Conservation (phyloP, 768 basidiomycete genomes). For the Amanita molliuscula region DNA sequence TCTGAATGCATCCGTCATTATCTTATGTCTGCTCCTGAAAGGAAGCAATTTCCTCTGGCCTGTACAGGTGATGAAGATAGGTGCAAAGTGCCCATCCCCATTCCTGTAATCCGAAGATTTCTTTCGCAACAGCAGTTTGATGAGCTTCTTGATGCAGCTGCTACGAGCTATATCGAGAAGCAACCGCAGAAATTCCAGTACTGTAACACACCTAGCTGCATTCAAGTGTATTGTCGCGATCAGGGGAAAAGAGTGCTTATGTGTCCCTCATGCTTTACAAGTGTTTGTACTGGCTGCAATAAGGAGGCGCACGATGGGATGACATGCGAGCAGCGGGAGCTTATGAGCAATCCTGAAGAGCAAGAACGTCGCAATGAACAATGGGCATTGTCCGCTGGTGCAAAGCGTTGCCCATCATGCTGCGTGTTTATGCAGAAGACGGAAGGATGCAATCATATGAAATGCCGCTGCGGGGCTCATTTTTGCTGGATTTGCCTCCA, state of each 20-base stretch:
- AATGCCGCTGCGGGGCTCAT: conserved; percentile 39
- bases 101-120: conserved; percentile 24
- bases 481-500: conserved; percentile 47
- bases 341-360: conserved; percentile 24
- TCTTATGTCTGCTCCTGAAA: not conserved
- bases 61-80: conserved; percentile 3
- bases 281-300: conserved; percentile 39
- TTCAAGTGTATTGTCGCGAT: conserved; percentile 30
- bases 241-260: conserved; percentile 18
- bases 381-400: conserved; percentile 28
- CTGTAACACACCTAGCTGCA: conserved; percentile 48
- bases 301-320: conserved; percentile 41
- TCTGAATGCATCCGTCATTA: conserved; percentile 2
- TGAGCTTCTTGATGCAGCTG: conserved; percentile 32
- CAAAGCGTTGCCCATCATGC: conserved; percentile 40
- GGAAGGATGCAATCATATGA: conserved; percentile 48
- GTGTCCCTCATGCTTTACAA: conserved; percentile 43
- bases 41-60: conserved; percentile 4
- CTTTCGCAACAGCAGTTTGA: conserved; percentile 31
- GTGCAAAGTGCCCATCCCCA: conserved; percentile 21
- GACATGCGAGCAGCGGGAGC: conserved; percentile 29
- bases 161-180: conserved; percentile 31
- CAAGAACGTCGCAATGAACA: conserved; percentile 31
- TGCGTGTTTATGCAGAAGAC: conserved; percentile 34
- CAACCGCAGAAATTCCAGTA: conserved; percentile 35